These are phyloP conservation scores for Oemleria cerasiformis DNA, from an alignment of 306 rosid species.

Conservation along the genomic window DNA sequence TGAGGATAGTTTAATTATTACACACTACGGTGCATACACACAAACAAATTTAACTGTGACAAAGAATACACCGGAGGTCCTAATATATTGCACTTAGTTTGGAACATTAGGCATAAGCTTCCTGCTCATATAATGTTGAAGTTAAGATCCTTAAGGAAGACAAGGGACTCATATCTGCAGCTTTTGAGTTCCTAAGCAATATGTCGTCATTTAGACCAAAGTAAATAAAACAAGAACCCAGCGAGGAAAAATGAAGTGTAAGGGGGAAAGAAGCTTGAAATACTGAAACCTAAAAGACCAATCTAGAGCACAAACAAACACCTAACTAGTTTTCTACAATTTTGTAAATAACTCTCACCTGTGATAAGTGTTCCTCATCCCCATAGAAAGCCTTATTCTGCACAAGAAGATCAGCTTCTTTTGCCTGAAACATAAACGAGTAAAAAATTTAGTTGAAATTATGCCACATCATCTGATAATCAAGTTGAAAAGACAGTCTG, in stretches of 20 bases:
- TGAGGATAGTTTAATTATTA: neutral
- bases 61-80: neutral
- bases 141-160: neutral
- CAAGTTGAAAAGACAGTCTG: conserved; percentile 20
- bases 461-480: conserved; percentile 6
- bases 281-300: neutral
- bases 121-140: neutral
- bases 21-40: neutral
- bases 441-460: conserved; percentile 18
- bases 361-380: conserved; percentile 85
- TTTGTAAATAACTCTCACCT: conserved; percentile 44
- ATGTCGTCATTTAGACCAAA: neutral
- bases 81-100: neutral
- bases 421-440: conserved; percentile 47
- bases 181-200: neutral
- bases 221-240: neutral
- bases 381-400: conserved; percentile 84
- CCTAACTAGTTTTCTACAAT: neutral
- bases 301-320: neutral
- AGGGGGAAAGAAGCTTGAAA: neutral
- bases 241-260: neutral
- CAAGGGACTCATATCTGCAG: neutral
- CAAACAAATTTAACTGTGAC: neutral
- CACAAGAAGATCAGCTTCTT: conserved; percentile 85
- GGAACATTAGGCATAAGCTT: neutral